These are phyloP conservation scores for Pseudozyma tsukubaensis DNA, from an alignment of 1,284 basidiomycete species.

Conservation along the genomic window DNA sequence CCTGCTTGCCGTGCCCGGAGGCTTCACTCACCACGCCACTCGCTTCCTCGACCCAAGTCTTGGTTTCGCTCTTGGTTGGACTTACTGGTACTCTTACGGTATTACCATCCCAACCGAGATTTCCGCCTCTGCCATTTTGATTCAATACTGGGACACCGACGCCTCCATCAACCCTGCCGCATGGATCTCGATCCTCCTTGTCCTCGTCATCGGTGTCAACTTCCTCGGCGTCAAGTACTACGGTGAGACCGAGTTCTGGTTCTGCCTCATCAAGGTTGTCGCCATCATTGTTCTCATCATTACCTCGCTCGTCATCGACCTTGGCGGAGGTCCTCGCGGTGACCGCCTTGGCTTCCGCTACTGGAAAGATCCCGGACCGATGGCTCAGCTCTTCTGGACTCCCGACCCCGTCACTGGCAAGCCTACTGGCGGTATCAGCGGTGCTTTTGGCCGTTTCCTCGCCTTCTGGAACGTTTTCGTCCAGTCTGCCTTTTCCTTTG, in stretches of 20 bases:
- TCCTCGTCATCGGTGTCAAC: slow-evolving; percentile 64
- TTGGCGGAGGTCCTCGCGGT: slow-evolving; percentile 52
- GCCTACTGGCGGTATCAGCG: slow-evolving; percentile 70
- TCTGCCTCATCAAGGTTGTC: slow-evolving; percentile 53
- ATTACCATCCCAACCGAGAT: slow-evolving; percentile 80
- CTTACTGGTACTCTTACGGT: slow-evolving; percentile 72
- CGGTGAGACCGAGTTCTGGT: slow-evolving; percentile 73
- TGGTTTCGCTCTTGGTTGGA: slow-evolving; percentile 74
- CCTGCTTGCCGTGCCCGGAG: slow-evolving; percentile 75
- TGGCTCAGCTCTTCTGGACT: slow-evolving; percentile 53
- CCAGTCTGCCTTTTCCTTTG: slow-evolving; percentile 83
- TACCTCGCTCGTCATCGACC: slow-evolving; percentile 55
- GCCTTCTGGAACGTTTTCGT: slow-evolving; percentile 67
- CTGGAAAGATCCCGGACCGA: slow-evolving; percentile 71
- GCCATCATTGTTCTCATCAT: slow-evolving; percentile 58
- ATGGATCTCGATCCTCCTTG: slow-evolving; percentile 72
- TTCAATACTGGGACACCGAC: slow-evolving; percentile 57
- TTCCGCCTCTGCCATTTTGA: slow-evolving; percentile 68
- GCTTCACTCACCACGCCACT: slow-evolving; percentile 82
- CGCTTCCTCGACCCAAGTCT: slow-evolving; percentile 83
- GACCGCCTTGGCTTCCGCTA: slow-evolving; percentile 60
- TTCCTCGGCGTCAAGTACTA: slow-evolving; percentile 75
- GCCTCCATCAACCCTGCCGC: slow-evolving; percentile 71
- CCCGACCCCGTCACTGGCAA: slow-evolving; percentile 42
- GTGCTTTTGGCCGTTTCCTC: slow-evolving; percentile 74